Percentiles rank a stretch among this genome's conserved stretches.
Conservation (phyloP, 352 stramenopile species). For the Phytophthora pistaciae region DNA sequence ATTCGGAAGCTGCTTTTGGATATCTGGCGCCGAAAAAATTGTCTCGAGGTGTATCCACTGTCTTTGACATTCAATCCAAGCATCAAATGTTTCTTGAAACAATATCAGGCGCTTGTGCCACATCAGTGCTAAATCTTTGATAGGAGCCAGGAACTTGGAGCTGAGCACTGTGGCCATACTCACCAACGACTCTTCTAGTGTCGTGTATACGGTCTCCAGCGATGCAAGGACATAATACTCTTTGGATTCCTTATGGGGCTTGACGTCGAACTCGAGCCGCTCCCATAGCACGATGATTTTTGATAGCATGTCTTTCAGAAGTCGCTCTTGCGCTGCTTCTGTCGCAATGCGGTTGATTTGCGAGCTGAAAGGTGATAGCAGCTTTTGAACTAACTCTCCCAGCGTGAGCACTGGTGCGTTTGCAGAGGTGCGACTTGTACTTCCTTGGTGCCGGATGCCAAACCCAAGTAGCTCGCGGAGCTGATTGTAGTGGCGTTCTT, state of each 20-base stretch:
- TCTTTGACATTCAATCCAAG: conserved; percentile 81
- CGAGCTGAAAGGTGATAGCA: conserved; percentile 71
- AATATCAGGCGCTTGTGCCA: conserved; percentile 77
- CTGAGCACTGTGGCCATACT: conserved; percentile 91
- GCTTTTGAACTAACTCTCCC: conserved; percentile 83
- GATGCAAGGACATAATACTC: conserved; percentile 88
- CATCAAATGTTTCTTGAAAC: conserved; percentile 87
- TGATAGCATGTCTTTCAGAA: conserved; percentile 91
- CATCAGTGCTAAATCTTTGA: conserved; percentile 71
- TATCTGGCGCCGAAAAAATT: conserved; percentile 85
- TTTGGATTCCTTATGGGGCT: conserved; percentile 91
- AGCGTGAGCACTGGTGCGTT: conserved; percentile 67
- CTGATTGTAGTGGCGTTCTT: conserved; percentile 69
- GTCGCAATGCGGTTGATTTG: conserved; percentile 89
- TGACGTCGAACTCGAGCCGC: conserved; percentile 88
- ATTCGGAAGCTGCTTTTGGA: conserved; percentile 83
- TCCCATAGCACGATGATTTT: conserved; percentile 90
- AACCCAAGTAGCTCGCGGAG: conserved; percentile 82
- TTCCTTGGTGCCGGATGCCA: conserved; percentile 54
- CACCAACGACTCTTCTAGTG: conserved; percentile 92
- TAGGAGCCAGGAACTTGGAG: conserved; percentile 88
- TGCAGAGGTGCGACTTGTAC: not conserved
- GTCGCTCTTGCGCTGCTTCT: conserved; percentile 86
- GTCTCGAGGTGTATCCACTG: conserved; percentile 88
- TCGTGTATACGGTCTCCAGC: conserved; percentile 81